Base-by-base conservation (phyloP, 805 yeast genomes). In the Candida glaebosa region DNA sequence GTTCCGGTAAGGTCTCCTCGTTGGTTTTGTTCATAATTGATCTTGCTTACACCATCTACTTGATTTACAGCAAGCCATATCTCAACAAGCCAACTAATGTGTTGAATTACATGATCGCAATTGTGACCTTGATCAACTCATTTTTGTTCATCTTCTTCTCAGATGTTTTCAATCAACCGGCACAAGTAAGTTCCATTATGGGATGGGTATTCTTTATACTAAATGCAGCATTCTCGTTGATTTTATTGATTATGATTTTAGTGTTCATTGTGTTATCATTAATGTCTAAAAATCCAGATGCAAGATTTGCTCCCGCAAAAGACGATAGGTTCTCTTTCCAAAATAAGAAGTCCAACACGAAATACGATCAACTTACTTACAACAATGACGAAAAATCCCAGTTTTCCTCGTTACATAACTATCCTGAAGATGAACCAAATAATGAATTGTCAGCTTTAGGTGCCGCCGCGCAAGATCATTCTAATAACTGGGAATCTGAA, bases 251-350 rank as follows among this genome's bases (percentile, higher is more conserved):
- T 26, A 63, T 82, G 67, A 82, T 87, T 53, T 71, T 89, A 45
- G 80, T 80, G 2, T 81, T 84, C 51, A 75, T 82, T 42, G 59
- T 65, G n/a, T 65, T 81, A 53, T 80, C 86, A 6, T 46, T 85
- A 1, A 71, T 82, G 50, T 81, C 90, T 25, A 87, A 84, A 69
- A 87, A 87, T 59, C 96, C 96, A 19, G 96, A 87, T 63, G 81
- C 89, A 8, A 78, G 93, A 61, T 85, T 85, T 60, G 87, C 85
- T 39, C 93, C 95, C 9, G 95, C 95, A 8, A 82, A 73, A 54
- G 97, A 90, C 64, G 96, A 90, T 61, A 81, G 97, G 76, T 81
- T 88, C 17, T 87, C 96, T 7, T 90, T 90, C 80, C 93, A 84
- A 57, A 63, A 71, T 53, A 32, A 32, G 20, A 17, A 17, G 12